Evolutionary conservation across 306 rosid genomes (phyloP).

Genomic region (Gastrolobium villosum): DNA sequence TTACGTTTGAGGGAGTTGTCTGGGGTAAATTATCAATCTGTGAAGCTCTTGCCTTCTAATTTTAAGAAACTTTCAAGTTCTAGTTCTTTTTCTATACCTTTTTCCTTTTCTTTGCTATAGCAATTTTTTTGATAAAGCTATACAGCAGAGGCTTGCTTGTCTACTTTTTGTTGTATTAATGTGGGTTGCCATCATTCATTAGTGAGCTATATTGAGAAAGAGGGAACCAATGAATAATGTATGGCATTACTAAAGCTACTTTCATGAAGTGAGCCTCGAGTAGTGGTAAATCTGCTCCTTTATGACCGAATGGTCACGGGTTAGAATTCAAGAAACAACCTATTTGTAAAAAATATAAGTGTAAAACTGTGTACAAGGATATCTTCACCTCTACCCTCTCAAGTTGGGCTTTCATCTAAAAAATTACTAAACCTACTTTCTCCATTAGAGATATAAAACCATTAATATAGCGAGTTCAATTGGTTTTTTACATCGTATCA

Average conservation of each 20-base stretch:
- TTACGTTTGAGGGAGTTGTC: constrained; percentile 71
- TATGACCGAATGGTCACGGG: too few species aligned
- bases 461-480: too few species aligned
- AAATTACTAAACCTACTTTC: too few species aligned
- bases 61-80: constrained; percentile 34
- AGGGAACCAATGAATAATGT: constrained; percentile 7
- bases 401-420: too few species aligned
- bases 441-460: too few species aligned
- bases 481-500: too few species aligned
- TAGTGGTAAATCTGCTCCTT: too few species aligned
- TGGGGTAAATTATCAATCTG: constrained; percentile 69
- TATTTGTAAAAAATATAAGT: too few species aligned
- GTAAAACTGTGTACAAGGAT: too few species aligned
- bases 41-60: constrained; percentile 43
- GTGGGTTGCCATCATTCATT: constrained; percentile 23
- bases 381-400: too few species aligned
- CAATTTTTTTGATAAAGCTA: constrained; percentile 14
- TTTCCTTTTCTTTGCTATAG: constrained; percentile 23
- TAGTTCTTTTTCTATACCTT: constrained; percentile 32
- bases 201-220: constrained; percentile 20
- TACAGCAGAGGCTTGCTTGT: constrained; percentile 25
- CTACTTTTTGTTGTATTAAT: constrained; percentile 6
- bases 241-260: background rate
- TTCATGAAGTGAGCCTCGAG: background rate
- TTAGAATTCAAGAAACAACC: too few species aligned